Conservation (phyloP, 805 yeast species). For the Myxozyma melibiosi region DNA sequence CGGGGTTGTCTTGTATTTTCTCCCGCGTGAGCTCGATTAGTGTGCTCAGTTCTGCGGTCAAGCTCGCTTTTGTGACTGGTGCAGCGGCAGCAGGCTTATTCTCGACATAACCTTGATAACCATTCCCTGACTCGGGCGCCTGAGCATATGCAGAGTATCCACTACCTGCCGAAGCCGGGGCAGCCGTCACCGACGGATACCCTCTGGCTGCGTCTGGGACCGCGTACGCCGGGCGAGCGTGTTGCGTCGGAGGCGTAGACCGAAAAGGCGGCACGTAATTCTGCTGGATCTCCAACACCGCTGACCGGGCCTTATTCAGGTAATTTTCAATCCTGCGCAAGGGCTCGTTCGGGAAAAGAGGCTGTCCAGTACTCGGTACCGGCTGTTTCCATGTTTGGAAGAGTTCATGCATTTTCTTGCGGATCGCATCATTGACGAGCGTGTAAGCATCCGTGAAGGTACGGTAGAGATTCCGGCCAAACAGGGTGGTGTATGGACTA, state of each 20-base stretch:
- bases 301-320: slow-evolving; percentile 42
- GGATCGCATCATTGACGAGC: slow-evolving; percentile 72
- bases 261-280: slow-evolving; percentile 11
- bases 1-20: slow-evolving; percentile 13
- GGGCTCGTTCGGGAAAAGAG: slow-evolving; percentile 72
- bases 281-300: slow-evolving; percentile 26
- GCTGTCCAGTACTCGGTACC: slow-evolving; percentile 59
- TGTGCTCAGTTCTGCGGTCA: slow-evolving; percentile 18
- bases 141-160: not conserved
- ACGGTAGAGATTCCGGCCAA: slow-evolving; percentile 69
- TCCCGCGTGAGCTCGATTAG: slow-evolving; percentile 18
- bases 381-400: slow-evolving; percentile 83
- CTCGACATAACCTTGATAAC: not conserved
- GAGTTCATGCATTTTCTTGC: slow-evolving; percentile 72
- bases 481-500: slow-evolving; percentile 78
- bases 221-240: not conserved
- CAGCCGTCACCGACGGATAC: slow-evolving; percentile 2
- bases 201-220: slow-evolving; percentile 1
- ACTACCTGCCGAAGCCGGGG: not conserved
- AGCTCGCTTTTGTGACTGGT: slow-evolving; percentile 13
- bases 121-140: slow-evolving; percentile 1
- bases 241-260: slow-evolving; percentile 4
- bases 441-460: slow-evolving; percentile 76
- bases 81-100: not conserved
- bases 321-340: slow-evolving; percentile 74